Percentiles rank a stretch among this genome's conserved stretches.
Evolutionary conservation across 192 early-diverging fungal genomes (phyloP).

Genomic region (Coemansia sp.): DNA sequence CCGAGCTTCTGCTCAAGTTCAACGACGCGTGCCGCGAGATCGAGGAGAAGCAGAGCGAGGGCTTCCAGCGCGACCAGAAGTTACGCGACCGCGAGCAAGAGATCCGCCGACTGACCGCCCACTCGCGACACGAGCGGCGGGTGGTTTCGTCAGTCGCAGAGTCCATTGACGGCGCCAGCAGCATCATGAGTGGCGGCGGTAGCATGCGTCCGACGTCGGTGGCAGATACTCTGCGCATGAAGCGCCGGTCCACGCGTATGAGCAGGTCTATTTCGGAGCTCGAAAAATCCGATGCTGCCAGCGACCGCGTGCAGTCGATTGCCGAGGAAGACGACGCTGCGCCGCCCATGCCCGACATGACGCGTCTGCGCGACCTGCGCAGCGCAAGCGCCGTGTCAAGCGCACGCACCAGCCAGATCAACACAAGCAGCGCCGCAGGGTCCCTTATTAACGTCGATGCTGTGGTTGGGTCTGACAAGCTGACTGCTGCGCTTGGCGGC

Average conservation of each 20-base stretch:
- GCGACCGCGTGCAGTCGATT: constrained; percentile 3
- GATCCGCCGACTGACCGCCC: constrained; percentile 40
- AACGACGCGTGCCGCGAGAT: constrained; percentile 57
- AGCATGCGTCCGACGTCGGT: constrained; percentile 17
- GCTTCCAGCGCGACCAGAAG: constrained; percentile 53
- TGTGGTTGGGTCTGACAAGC: not conserved
- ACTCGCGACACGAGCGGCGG: constrained; percentile 25
- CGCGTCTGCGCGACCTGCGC: constrained; percentile 25
- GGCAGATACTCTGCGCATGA: constrained; percentile 21
- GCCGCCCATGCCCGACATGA: constrained; percentile 30
- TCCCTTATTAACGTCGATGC: constrained; percentile 3
- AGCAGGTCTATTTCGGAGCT: constrained; percentile 4
- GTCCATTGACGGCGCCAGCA: constrained; percentile 5
- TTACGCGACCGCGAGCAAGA: constrained; percentile 53
- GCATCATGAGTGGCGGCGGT: not conserved
- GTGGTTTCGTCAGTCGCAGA: constrained; percentile 4
- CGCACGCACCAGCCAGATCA: constrained; percentile 9
- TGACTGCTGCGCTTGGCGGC: constrained; percentile 1
- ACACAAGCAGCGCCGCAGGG: constrained; percentile 4
- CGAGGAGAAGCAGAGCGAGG: constrained; percentile 52
- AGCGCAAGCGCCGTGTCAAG: constrained; percentile 11
- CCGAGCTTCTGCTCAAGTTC: constrained; percentile 58
- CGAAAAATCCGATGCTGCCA: not conserved
- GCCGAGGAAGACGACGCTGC: constrained; percentile 16
- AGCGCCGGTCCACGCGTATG: constrained; percentile 20